Base-by-base conservation (phyloP, 2,329 filamentous ascomycete genomes). In the Fusarium staphyleae region DNA sequence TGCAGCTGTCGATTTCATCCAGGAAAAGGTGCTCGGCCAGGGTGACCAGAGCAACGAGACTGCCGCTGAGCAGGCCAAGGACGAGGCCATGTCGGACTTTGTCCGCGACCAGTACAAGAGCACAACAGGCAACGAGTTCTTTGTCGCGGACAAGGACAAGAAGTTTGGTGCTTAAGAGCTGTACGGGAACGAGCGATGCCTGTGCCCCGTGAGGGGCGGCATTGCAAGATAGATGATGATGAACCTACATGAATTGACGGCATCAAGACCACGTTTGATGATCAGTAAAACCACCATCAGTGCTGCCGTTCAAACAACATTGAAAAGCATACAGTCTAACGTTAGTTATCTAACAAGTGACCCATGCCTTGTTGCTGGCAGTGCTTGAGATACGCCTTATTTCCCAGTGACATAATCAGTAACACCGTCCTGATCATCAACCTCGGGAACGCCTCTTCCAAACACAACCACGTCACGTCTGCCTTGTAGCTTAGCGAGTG, bases 51-150 rank as follows among this genome's bases (percentile, higher is more conserved):
- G 82, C 75, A 90, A 91, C 70, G 88, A 88, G 73, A 79, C 74
- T 43, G 90, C 90, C 5, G 69, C 86, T 15, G 91, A 96, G 76
- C 90, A 96, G 75, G 88, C 87, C 65, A 93, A 93, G 77, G 91
- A 95, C 71, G 87, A 91, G 73, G 79, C 88, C 71, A 90, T 93
- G 65, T 86, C 84, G 22, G 87, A 91, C 71, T 87, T 83, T 71
- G 85, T 93, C 64, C 84, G 90, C 30, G 74, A 73, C 34, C 78
- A 88, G 73, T 93, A 91, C 81, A 91, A 91, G 81, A 75, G 66
- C 39, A 69, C 75, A 0, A 88, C 87, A 0, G 90, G 90, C 52
- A 84, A 75, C 5, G 89, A 93, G 7, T 71, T 93, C 46, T 86
- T 87, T 22, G 75, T 91, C 71, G 77, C 82, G 69, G 89, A 92